phyloP scores from a whole-genome alignment of 768 basidiomycete genomes.

The Rhodotorula toruloides region DNA sequence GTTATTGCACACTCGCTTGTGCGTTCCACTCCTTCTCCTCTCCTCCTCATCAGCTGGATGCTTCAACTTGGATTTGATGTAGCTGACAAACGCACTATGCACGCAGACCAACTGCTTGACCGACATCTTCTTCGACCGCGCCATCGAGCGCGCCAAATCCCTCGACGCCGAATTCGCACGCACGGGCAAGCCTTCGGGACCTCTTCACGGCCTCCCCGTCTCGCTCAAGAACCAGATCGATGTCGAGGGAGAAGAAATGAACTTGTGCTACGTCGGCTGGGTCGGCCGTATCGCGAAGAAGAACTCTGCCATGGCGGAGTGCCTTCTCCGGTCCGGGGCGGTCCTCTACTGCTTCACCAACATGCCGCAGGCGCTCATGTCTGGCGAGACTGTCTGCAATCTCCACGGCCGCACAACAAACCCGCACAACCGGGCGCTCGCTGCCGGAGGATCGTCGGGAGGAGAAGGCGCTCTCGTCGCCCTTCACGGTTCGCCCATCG shows the following conservation, averaged over 20 bases:
- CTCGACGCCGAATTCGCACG: slow-evolving; percentile 60
- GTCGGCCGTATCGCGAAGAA: slow-evolving; percentile 54
- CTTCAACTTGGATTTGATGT: background rate
- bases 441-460: slow-evolving; percentile 43
- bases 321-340: slow-evolving; percentile 57
- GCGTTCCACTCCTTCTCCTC: background rate
- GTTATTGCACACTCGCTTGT: slow-evolving; percentile 73
- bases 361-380: slow-evolving; percentile 37
- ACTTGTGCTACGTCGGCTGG: slow-evolving; percentile 64
- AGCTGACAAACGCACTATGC: too few species aligned
- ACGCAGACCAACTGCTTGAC: slow-evolving; percentile 70
- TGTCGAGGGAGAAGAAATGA: slow-evolving; percentile 3
- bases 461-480: slow-evolving; percentile 45
- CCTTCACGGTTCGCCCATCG: slow-evolving; percentile 38
- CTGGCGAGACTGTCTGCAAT: slow-evolving; percentile 55
- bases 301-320: slow-evolving; percentile 58
- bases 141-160: slow-evolving; percentile 61
- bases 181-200: slow-evolving; percentile 52
- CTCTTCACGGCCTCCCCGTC: slow-evolving; percentile 48
- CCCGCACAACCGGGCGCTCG: slow-evolving; percentile 43
- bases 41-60: background rate
- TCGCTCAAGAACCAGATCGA: slow-evolving; percentile 36
- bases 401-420: slow-evolving; percentile 43
- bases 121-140: slow-evolving; percentile 71
- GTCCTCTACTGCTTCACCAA: slow-evolving; percentile 40